Base-by-base conservation (phyloP, 2,329 filamentous ascomycete genomes). In the Keithomyces neogunnii region DNA sequence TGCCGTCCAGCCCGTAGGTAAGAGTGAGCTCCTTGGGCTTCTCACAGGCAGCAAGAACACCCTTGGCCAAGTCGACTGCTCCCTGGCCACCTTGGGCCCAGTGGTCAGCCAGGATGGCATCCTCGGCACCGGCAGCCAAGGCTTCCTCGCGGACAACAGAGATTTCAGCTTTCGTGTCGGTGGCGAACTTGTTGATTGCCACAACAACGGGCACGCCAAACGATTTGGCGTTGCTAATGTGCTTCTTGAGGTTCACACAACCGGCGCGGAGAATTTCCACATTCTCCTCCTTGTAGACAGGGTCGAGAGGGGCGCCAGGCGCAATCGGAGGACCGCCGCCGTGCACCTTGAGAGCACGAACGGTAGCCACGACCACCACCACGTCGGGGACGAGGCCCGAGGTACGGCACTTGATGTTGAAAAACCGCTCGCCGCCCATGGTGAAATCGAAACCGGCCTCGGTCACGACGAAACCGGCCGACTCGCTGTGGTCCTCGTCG, bases 401-500 rank as follows among this genome's bases (percentile, higher is more conserved):
- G 8, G 90, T 88, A 54, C 93, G 87, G 74, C 93, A 97, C 79
- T 99, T 99, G 78, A 99, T 97, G 76, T 99, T 97, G 83, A 99
- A 97, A 80, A 99, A 99, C 49, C 93, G 87, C 78, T 99, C 93
- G 56, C 93, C 93, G 57, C 93, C 93, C 93, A 99, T 99, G 62
- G 93, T 97, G 73, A 99, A 99, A 71, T 99, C 93, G 69, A 99
- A 99, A 8, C 93, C 93, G 49, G 93, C 92, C 70, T 99, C 93
- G 2, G 93, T 99, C 38, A 99, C 85, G 28, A 96, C 92, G 62
- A 93, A 97, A 8, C 93, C 93, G 32, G 88, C 82, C 76, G 93
- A 92, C 60, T 84, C 75, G 48, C 82, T 76, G 63, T 91, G 81
- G 61, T 95, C 82, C 73, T 97, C 93, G 58, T 95, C 92, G 5